Conservation (phyloP, 1,139 yeast genomes). For the Chernovozyma aurita region DNA sequence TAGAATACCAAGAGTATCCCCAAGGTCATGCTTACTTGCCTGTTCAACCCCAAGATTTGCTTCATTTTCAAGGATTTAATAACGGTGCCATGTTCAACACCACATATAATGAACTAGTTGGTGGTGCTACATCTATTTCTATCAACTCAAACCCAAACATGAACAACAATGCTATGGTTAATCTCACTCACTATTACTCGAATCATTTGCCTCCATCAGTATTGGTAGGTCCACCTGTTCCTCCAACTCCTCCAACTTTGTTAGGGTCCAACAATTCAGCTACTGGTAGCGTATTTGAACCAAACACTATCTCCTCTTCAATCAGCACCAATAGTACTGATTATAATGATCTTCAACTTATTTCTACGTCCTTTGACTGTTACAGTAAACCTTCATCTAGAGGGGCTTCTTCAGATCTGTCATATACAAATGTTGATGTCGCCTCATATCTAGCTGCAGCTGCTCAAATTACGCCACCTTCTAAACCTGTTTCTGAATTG, state of each 20-base stretch:
- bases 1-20: slow-evolving; percentile 1
- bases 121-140: too few relatives aligned
- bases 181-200: too few relatives aligned
- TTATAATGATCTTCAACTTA: background rate
- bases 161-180: too few relatives aligned
- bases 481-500: background rate
- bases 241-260: too few relatives aligned
- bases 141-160: too few relatives aligned
- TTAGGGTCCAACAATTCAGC: too few relatives aligned
- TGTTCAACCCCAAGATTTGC: slow-evolving; percentile 1
- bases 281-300: too few relatives aligned
- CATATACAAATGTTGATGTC: background rate
- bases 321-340: too few relatives aligned
- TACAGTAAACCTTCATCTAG: slow-evolving; percentile 1
- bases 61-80: slow-evolving; percentile 4
- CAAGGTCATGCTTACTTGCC: background rate
- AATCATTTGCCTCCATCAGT: too few relatives aligned
- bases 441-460: background rate
- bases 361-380: background rate
- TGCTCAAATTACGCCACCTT: slow-evolving; percentile 1
- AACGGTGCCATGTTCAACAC: slow-evolving; percentile 5
- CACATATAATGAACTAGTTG: background rate
- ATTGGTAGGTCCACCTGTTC: too few relatives aligned
- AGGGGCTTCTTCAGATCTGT: background rate
- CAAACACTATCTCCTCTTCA: too few relatives aligned